Evolutionary conservation across 108 stramenopile genomes (phyloP).

Genomic region (Nitzschia sp.): DNA sequence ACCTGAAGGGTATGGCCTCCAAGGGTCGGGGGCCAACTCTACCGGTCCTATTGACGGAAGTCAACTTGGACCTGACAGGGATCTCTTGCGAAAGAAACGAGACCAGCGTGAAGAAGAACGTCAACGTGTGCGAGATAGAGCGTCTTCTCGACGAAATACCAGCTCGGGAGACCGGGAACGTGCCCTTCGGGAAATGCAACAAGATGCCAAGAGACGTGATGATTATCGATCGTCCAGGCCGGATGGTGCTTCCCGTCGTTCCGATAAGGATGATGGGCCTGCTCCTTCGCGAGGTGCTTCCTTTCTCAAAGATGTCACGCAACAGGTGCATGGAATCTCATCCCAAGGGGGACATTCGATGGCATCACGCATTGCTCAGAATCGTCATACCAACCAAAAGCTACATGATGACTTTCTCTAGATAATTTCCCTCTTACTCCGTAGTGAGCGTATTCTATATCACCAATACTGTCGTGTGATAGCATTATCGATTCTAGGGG

Average conservation of each 20-base stretch:
- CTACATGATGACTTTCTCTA: conserved; percentile 37
- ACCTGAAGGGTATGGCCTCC: conserved; percentile 57
- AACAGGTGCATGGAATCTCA: conserved; percentile 28
- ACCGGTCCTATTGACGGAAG: background rate
- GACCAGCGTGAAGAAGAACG: conserved; percentile 48
- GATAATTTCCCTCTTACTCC: too few species aligned
- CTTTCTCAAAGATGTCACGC: conserved; percentile 30
- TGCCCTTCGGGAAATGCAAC: conserved; percentile 49
- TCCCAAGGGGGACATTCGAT: conserved; percentile 10
- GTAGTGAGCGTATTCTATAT: background rate
- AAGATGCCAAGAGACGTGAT: conserved; percentile 33
- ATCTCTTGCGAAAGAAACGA: conserved; percentile 53
- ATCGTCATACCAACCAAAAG: conserved; percentile 48
- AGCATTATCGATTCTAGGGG: background rate
- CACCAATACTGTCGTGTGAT: background rate
- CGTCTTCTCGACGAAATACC: conserved; percentile 16
- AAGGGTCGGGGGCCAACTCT: conserved; percentile 25
- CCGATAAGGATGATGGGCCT: too few species aligned
- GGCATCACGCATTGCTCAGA: conserved; percentile 41
- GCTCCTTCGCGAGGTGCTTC: conserved; percentile 19
- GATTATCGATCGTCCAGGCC: background rate
- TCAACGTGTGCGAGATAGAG: conserved; percentile 8
- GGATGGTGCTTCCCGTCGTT: too few species aligned
- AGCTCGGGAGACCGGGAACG: conserved; percentile 41
- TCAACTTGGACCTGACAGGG: conserved; percentile 61